These are phyloP conservation scores for Seiridium unicorne DNA, from an alignment of 2,329 filamentous ascomycete genomes.

Conservation along the genomic window DNA sequence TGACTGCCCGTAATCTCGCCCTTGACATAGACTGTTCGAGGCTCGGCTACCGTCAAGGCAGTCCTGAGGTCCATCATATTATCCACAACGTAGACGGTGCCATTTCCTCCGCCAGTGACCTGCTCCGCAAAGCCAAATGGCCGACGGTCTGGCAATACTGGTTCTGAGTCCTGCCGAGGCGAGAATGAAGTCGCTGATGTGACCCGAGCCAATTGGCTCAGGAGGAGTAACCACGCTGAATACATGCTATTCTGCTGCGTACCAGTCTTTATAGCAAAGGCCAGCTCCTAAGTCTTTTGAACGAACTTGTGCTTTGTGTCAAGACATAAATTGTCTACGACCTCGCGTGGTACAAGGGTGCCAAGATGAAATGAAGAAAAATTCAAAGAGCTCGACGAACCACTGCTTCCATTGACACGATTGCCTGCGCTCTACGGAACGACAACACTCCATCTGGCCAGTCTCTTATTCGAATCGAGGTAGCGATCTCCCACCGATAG, in stretches of 20 bases:
- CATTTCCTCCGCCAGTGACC: constrained; percentile 14
- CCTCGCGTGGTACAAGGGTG: no score
- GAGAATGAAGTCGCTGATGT: no score
- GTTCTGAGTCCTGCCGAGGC: background rate
- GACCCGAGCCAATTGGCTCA: background rate
- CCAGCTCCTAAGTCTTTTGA: no score
- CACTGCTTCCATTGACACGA: no score
- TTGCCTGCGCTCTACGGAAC: no score
- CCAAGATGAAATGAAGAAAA: no score
- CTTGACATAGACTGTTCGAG: constrained; percentile 16
- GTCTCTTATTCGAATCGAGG: background rate
- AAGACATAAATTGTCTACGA: no score
- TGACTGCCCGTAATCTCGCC: constrained; percentile 16
- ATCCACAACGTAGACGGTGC: constrained; percentile 15
- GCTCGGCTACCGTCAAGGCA: constrained; percentile 10
- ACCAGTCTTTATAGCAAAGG: no score
- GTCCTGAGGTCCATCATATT: constrained; percentile 18
- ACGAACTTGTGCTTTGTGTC: no score
- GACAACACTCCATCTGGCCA: background rate
- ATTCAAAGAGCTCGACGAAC: no score
- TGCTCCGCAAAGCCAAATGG: constrained; percentile 17
- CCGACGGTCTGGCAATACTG: constrained; percentile 12
- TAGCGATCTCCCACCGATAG: background rate
- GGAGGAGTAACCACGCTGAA: background rate
- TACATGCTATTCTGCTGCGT: background rate